Evolutionary conservation across 768 basidiomycete species (phyloP).

Genomic region (Suillus placidus): DNA sequence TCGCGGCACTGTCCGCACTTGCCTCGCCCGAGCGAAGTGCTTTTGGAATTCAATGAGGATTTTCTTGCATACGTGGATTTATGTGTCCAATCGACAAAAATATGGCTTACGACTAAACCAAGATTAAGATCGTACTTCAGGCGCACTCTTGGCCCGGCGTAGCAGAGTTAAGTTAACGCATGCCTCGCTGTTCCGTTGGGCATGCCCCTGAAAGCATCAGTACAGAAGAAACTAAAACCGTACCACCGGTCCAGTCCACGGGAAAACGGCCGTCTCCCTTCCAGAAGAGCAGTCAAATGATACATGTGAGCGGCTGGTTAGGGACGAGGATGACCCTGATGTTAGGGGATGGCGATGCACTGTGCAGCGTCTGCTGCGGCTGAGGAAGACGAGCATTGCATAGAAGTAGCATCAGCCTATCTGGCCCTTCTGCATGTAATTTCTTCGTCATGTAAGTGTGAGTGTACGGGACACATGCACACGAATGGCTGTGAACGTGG

Average conservation of each 20-base stretch:
- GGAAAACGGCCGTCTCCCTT: background rate
- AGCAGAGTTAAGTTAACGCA: background rate
- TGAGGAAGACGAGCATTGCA: conserved; percentile 45
- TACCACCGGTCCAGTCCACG: background rate
- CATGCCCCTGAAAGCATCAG: background rate
- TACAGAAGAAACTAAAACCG: background rate
- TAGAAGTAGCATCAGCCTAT: conserved; percentile 60
- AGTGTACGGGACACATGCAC: conserved; percentile 38
- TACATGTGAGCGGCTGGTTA: conserved; percentile 15
- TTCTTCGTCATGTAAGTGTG: conserved; percentile 44
- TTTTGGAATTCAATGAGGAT: background rate
- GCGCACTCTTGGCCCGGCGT: background rate
- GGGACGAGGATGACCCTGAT: conserved; percentile 35
- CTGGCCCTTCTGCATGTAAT: conserved; percentile 58
- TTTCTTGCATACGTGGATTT: background rate
- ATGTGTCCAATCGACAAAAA: background rate
- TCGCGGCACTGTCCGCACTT: background rate
- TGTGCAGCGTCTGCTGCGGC: conserved; percentile 20
- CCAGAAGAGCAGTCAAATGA: conserved; percentile 13
- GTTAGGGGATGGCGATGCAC: conserved; percentile 37
- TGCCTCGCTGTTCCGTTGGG: background rate
- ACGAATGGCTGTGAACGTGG: conserved; percentile 83
- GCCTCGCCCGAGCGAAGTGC: background rate
- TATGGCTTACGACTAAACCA: background rate
- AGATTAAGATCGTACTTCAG: background rate